Evolutionary conservation across 192 early-diverging fungal species (phyloP).

Genomic region (Spinellus fusiger): DNA sequence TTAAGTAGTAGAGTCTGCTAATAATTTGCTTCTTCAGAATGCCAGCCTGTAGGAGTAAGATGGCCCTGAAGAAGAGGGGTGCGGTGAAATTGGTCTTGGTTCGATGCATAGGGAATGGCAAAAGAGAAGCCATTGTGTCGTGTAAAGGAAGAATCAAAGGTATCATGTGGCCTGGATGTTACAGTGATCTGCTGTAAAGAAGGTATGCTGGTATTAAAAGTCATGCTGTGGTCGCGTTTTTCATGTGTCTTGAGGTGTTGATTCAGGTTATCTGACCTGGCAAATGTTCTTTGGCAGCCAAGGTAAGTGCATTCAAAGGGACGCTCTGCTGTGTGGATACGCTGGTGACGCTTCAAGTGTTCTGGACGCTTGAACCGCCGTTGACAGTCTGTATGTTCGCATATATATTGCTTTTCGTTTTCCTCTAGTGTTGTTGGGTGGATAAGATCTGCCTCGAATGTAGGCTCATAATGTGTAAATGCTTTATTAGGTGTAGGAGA

Average conservation of each 20-base stretch:
- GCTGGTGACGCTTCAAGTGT: conserved; percentile 71
- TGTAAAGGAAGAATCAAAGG: background rate
- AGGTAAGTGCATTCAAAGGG: conserved; percentile 52
- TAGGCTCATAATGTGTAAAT: background rate
- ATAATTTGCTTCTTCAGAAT: background rate
- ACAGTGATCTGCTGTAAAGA: background rate
- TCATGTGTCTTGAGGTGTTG: conserved; percentile 50
- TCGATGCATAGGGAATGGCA: background rate
- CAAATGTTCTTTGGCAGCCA: conserved; percentile 55
- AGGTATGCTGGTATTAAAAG: background rate
- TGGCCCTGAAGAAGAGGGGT: background rate
- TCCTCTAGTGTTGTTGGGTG: background rate
- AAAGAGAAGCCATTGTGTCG: background rate
- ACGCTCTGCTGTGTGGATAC: conserved; percentile 58
- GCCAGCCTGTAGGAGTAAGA: background rate
- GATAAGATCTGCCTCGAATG: background rate
- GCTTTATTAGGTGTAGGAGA: background rate
- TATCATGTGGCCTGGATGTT: background rate
- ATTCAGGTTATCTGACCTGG: conserved; percentile 56
- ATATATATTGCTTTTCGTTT: conserved; percentile 25
- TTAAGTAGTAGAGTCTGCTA: too few relatives aligned
- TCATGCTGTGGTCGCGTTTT: conserved; percentile 5
- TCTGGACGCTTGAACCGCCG: conserved; percentile 70
- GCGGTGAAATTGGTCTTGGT: background rate
- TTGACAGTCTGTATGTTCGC: conserved; percentile 33